Evolutionary conservation across 257 asterid species (phyloP).

Genomic region (Nicotiana otophora): DNA sequence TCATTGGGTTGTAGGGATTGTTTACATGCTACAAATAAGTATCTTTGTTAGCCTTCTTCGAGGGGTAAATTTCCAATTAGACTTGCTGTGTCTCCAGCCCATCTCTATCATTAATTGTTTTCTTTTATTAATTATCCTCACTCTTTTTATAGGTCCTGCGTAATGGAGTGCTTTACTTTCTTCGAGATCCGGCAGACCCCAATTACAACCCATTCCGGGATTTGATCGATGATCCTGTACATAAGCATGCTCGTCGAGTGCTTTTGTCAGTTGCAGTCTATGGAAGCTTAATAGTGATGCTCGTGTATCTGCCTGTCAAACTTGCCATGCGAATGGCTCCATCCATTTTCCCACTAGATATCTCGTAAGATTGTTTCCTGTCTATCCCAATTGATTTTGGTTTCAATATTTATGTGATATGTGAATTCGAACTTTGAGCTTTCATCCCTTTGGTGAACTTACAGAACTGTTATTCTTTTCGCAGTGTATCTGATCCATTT

Average conservation of each 20-base stretch:
- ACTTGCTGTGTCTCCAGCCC: background rate
- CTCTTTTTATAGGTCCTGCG: constrained; percentile 71
- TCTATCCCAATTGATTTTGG: constrained; percentile 1
- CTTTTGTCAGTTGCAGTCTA: constrained; percentile 87
- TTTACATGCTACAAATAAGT: constrained; percentile 97
- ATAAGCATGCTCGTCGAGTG: constrained; percentile 99
- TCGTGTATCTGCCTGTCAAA: constrained; percentile 93
- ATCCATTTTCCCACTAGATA: constrained; percentile 88
- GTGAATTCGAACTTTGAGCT: constrained; percentile 6
- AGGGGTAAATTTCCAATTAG: constrained; percentile 54
- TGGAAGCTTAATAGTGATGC: constrained; percentile 96
- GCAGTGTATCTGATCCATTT: constrained; percentile 95
- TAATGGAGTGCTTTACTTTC: constrained; percentile 90
- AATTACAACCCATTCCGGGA: constrained; percentile 98
- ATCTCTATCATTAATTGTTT: background rate
- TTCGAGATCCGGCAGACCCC: constrained; percentile 99
- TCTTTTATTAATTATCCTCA: constrained; percentile 5
- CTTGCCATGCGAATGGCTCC: constrained; percentile 92
- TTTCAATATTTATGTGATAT: background rate
- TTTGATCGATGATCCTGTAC: constrained; percentile 97
- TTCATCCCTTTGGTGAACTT: constrained; percentile 7
- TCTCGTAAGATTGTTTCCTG: constrained; percentile 61
- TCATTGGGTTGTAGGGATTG: constrained; percentile 98
- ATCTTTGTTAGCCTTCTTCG: constrained; percentile 99
- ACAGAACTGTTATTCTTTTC: background rate